phyloP scores from a whole-genome alignment of 192 early-diverging fungal genomes.

The Coemansia sp. region DNA sequence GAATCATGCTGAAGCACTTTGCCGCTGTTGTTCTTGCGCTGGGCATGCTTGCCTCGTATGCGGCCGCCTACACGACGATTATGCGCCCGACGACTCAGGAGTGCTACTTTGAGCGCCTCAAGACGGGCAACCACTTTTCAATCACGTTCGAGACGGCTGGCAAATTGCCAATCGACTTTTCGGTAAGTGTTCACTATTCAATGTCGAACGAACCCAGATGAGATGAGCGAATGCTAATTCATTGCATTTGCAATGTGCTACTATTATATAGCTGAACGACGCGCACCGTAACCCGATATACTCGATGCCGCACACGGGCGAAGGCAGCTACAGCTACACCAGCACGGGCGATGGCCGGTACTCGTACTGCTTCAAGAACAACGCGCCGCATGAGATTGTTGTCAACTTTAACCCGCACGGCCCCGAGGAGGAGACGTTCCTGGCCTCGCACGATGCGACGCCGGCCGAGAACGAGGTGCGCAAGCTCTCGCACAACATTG shows the following conservation, averaged over 20 bases:
- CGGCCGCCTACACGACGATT: slow-evolving; percentile 52
- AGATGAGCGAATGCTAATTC: neutral
- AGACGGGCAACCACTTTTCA: slow-evolving; percentile 41
- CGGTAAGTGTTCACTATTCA: slow-evolving; percentile 10
- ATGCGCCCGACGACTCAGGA: slow-evolving; percentile 45
- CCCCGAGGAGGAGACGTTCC: slow-evolving; percentile 41
- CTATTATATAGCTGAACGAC: slow-evolving; percentile 32
- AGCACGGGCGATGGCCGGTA: slow-evolving; percentile 41
- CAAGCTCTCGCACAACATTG: slow-evolving; percentile 51
- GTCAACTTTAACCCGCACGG: slow-evolving; percentile 55
- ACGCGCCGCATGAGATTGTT: slow-evolving; percentile 48
- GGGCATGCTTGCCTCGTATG: slow-evolving; percentile 31
- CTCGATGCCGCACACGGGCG: slow-evolving; percentile 45
- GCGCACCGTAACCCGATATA: slow-evolving; percentile 31
- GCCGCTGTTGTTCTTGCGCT: slow-evolving; percentile 22
- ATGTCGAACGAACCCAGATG: neutral
- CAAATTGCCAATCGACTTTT: slow-evolving; percentile 49
- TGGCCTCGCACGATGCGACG: slow-evolving; percentile 33
- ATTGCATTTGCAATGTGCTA: neutral
- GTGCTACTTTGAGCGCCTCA: slow-evolving; percentile 53
- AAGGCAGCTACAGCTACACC: slow-evolving; percentile 43
- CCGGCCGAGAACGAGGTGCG: slow-evolving; percentile 47
- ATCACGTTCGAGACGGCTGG: slow-evolving; percentile 53
- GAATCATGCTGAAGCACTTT: slow-evolving; percentile 33
- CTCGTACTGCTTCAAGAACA: slow-evolving; percentile 51